phyloP scores from a whole-genome alignment of 2,329 filamentous ascomycete genomes.

The Talaromyces marneffei region DNA sequence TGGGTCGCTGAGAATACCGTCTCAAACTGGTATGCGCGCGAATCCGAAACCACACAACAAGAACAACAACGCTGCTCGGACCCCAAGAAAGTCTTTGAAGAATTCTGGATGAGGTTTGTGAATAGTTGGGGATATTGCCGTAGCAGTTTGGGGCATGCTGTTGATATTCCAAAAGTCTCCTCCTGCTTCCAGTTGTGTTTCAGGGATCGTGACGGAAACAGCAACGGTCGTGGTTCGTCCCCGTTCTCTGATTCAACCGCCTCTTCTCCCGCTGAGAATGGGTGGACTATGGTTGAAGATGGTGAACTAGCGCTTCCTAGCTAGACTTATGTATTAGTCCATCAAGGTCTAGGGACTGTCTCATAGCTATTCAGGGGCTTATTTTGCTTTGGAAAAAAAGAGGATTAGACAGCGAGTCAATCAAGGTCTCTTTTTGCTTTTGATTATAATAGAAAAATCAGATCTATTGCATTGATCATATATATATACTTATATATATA shows the following conservation, averaged over 20 bases:
- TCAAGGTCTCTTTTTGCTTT: background rate
- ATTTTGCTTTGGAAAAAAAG: background rate
- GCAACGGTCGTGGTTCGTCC: background rate
- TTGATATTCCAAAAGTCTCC: background rate
- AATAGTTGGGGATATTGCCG: background rate
- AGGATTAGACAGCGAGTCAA: background rate
- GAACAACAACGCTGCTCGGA: background rate
- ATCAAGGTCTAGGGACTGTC: background rate
- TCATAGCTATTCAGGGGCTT: background rate
- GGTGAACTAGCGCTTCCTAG: background rate
- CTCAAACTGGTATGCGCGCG: background rate
- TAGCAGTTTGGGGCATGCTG: background rate
- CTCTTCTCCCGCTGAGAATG: background rate
- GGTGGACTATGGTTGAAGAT: conserved; percentile 3
- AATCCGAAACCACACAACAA: background rate
- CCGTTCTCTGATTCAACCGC: too few species aligned
- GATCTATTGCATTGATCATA: background rate
- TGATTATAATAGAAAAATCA: background rate
- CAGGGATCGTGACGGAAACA: background rate
- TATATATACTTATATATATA: conserved; percentile 2
- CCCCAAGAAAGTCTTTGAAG: background rate
- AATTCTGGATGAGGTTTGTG: background rate
- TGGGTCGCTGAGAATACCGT: background rate
- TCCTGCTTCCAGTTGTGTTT: background rate
- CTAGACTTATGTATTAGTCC: background rate